phyloP scores from a whole-genome alignment of 352 stramenopile genomes.

The Pythium chondricola region DNA sequence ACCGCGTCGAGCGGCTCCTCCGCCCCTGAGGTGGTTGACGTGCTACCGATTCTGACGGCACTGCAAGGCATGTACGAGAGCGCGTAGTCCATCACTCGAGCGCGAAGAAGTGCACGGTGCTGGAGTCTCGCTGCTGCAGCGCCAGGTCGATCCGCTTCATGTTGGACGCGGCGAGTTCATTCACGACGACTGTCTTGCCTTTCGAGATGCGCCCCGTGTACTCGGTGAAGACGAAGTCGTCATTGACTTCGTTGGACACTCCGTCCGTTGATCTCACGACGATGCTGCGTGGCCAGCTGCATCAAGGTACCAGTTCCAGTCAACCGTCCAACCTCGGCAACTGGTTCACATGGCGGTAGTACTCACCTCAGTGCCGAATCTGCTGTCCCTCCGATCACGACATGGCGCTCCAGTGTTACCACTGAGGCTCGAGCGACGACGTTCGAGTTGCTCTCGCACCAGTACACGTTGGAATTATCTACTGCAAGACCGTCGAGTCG shows the following conservation, averaged over 20 bases:
- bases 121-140: slow-evolving; percentile 24
- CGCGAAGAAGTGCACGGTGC: slow-evolving; percentile 25
- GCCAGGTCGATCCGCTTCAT: slow-evolving; percentile 61
- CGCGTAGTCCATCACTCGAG: slow-evolving; percentile 24
- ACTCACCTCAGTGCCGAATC: slow-evolving; percentile 48
- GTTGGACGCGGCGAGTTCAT: slow-evolving; percentile 36
- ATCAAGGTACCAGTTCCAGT: no score
- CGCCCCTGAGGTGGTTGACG: slow-evolving; percentile 9
- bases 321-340: no score
- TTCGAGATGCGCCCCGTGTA: slow-evolving; percentile 53
- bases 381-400: slow-evolving; percentile 44
- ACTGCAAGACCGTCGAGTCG: slow-evolving; percentile 60
- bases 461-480: slow-evolving; percentile 37
- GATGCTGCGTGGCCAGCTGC: slow-evolving; percentile 56
- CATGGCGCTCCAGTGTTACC: slow-evolving; percentile 34
- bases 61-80: slow-evolving; percentile 48
- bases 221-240: slow-evolving; percentile 50
- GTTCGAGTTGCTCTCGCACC: slow-evolving; percentile 66
- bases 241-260: slow-evolving; percentile 21
- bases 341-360: no score
- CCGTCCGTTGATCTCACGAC: slow-evolving; percentile 33
- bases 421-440: slow-evolving; percentile 40
- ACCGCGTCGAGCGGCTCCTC: slow-evolving; percentile 24
- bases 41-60: slow-evolving; percentile 43
- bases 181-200: slow-evolving; percentile 24